Evolutionary conservation across 116 monocot genomes (phyloP).

Genomic region (Papilionanthe hybrid): DNA sequence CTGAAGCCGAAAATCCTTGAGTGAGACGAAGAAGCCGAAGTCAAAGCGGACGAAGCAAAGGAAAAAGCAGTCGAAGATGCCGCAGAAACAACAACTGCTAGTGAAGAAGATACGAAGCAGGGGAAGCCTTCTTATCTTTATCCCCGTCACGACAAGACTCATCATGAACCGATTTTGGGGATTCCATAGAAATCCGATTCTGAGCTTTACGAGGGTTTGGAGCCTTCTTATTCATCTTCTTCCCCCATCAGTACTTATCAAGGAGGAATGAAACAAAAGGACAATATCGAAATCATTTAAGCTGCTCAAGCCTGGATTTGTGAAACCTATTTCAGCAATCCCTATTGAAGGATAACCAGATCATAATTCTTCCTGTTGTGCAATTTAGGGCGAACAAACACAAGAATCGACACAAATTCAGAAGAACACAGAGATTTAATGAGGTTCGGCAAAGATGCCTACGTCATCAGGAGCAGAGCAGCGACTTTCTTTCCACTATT

Average conservation of each 20-base stretch:
- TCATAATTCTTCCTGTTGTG: slow-evolving; percentile 11
- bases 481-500: too few relatives aligned
- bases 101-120: too few relatives aligned
- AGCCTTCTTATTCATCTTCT: slow-evolving; percentile 56
- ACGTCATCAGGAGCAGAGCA: too few relatives aligned
- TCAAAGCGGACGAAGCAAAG: too few relatives aligned
- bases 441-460: too few relatives aligned
- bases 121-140: slow-evolving; percentile 17
- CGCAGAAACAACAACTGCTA: too few relatives aligned
- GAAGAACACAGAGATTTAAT: too few relatives aligned
- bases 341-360: slow-evolving; percentile 13
- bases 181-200: slow-evolving; percentile 11
- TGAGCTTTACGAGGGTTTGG: slow-evolving; percentile 32
- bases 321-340: slow-evolving; percentile 5
- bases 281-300: neutral
- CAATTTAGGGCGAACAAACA: too few relatives aligned
- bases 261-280: neutral
- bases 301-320: neutral
- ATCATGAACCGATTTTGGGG: slow-evolving; percentile 14
- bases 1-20: too few relatives aligned
- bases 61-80: too few relatives aligned
- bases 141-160: slow-evolving; percentile 13
- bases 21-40: too few relatives aligned
- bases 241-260: slow-evolving; percentile 48
- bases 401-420: too few relatives aligned